Evolutionary conservation across 2,329 filamentous ascomycete species (phyloP), one percentile per base, ranked within the genome.

Genomic region (Drechslera avenae): DNA sequence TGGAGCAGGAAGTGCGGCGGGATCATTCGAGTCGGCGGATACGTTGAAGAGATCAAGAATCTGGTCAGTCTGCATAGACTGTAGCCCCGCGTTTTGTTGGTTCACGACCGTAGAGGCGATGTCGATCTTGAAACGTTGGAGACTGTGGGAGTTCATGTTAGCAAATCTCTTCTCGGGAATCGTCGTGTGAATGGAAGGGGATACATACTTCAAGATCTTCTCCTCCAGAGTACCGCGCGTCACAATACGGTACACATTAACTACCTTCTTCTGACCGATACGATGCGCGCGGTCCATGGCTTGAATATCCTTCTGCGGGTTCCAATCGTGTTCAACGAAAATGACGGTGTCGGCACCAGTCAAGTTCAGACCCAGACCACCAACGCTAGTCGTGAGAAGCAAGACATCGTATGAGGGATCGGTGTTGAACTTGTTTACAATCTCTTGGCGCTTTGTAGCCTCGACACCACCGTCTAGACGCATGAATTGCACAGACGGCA

Each of bases 281-380:
- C 94, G 87, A 80, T 99, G 94, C 7, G 94, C 94, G 53, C 94
- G 91, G 71, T 99, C 94, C 94, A 99, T 99, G 61, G 94, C 94
- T 71, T 99, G 94, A 62, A 99, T 85, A 75, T 99, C 94, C 75
- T 96, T 96, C 72, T 99, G 94, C 26, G 94, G 94, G 72, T 99
- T 99, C 94, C 94, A 99, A 75, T 99, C 94, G 75, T 99, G 95
- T 75, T 99, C 94, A 23, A 99, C 95, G 67, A 99, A 99, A 64
- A 99, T 99, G 73, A 99, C 94, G 0, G 94, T 99, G 75, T 99
- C 94, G 3, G 94, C 94, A 61, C 94, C 94, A 0, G 94, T 99
- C 59, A 99, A 78, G 73, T 99, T 99, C 49, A 99, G 83, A 21
- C 94, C 94, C 1, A 99, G 80, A 57, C 94, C 94, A 72, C 94